Conservation (phyloP, 164 flowering plant genomes). For the Vitis rupestris region DNA sequence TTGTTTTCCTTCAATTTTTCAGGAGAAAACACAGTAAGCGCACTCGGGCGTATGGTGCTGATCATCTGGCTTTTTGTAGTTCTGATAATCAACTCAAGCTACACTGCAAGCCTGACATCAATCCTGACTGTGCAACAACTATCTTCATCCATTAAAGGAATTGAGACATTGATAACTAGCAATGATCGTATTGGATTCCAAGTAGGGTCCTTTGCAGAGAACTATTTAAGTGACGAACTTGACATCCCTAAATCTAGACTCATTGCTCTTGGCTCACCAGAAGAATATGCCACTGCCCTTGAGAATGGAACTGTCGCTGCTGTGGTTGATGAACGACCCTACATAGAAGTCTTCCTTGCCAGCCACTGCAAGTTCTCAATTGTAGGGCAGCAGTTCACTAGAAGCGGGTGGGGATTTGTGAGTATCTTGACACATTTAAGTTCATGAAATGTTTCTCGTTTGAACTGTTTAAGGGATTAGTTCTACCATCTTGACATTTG, state of each 20-base stretch:
- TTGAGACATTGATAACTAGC: constrained; percentile 48
- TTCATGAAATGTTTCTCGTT: too few relatives aligned
- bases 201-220: constrained; percentile 64
- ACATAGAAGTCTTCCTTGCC: constrained; percentile 55
- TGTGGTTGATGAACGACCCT: constrained; percentile 62
- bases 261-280: constrained; percentile 44
- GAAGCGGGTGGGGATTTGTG: constrained; percentile 78
- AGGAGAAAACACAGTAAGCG: constrained; percentile 68
- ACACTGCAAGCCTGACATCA: constrained; percentile 46
- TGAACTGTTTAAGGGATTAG: not conserved
- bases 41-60: constrained; percentile 56
- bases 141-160: constrained; percentile 54
- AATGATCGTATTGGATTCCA: constrained; percentile 53
- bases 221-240: constrained; percentile 55
- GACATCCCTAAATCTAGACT: constrained; percentile 51
- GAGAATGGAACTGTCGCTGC: constrained; percentile 47
- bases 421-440: constrained; percentile 28
- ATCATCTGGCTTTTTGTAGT: constrained; percentile 74
- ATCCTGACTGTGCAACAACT: constrained; percentile 48
- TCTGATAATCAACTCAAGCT: constrained; percentile 62
- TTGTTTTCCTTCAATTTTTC: constrained; percentile 18
- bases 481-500: not conserved
- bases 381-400: constrained; percentile 61
- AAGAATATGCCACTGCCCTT: constrained; percentile 57
- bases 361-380: constrained; percentile 45